Percentiles rank a stretch among this genome's conserved stretches.
These are phyloP conservation scores for Panus rudis DNA, from an alignment of 768 basidiomycete species.

Conservation along the genomic window DNA sequence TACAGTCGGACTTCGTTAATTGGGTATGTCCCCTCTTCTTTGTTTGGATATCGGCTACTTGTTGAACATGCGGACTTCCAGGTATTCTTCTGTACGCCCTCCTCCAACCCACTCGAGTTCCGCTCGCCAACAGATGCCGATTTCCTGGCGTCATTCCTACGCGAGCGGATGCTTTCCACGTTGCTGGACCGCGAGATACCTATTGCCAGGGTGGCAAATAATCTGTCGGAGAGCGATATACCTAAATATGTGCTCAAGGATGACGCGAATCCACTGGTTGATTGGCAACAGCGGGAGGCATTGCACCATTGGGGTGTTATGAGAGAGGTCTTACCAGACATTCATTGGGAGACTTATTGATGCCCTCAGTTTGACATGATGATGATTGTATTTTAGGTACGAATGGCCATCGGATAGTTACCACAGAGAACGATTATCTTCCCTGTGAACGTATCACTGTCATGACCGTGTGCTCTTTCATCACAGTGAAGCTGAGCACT, in stretches of 20 bases:
- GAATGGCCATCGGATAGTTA: background rate
- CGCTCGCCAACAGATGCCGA: conserved; percentile 47
- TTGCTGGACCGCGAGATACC: conserved; percentile 26
- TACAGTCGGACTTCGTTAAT: conserved; percentile 55
- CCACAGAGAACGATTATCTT: background rate
- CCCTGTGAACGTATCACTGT: background rate
- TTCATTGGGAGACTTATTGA: conserved; percentile 77
- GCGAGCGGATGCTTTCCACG: conserved; percentile 48
- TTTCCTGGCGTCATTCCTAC: conserved; percentile 62
- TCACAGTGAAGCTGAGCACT: conserved; percentile 2
- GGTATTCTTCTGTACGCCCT: conserved; percentile 80
- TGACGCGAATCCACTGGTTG: conserved; percentile 50
- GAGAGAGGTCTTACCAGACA: conserved; percentile 65
- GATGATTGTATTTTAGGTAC: background rate
- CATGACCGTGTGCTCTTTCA: background rate
- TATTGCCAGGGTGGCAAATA: conserved; percentile 11
- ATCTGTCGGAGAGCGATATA: conserved; percentile 29
- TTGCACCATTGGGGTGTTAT: conserved; percentile 81
- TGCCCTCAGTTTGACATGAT: background rate
- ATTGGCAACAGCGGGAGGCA: conserved; percentile 59
- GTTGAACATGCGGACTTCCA: conserved; percentile 21
- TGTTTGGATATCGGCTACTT: background rate
- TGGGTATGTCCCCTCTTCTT: conserved; percentile 43
- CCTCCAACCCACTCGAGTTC: conserved; percentile 48
- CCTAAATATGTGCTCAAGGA: conserved; percentile 55